Conservation (phyloP, 192 early-diverging fungal genomes). For the Cetraspora pellucida region DNA sequence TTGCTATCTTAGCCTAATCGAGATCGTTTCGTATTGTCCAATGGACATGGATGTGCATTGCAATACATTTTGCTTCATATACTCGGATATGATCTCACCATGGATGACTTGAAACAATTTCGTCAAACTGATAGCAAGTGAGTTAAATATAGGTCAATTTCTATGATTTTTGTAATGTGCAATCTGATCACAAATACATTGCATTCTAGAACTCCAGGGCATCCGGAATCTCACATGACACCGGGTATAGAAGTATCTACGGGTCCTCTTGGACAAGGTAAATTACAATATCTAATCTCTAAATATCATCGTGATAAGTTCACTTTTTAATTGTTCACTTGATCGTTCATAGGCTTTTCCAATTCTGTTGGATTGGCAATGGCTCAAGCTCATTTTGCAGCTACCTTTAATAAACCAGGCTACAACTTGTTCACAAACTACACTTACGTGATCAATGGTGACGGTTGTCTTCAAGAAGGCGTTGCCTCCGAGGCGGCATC, state of each 20-base stretch:
- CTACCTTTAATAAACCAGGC: conserved; percentile 89
- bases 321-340: neutral
- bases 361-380: conserved; percentile 93
- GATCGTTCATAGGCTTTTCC: conserved; percentile 59
- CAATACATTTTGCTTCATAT: conserved; percentile 92
- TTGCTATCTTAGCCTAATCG: conserved; percentile 67
- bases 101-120: conserved; percentile 92
- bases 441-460: conserved; percentile 83
- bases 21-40: conserved; percentile 97
- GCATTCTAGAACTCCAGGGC: conserved; percentile 84
- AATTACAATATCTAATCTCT: neutral
- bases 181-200: neutral
- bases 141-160: conserved; percentile 37
- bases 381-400: conserved; percentile 84
- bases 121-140: conserved; percentile 81
- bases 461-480: conserved; percentile 99
- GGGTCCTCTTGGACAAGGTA: conserved; percentile 51
- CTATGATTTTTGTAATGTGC: neutral
- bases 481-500: conserved; percentile 89
- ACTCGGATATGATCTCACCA: conserved; percentile 80
- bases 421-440: conserved; percentile 86
- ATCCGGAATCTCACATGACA: conserved; percentile 89
- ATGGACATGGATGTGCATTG: conserved; percentile 95
- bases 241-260: conserved; percentile 96
- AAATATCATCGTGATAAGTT: neutral